phyloP scores from a whole-genome alignment of 2,329 filamentous ascomycete species.

The Penicillium sp. region DNA sequence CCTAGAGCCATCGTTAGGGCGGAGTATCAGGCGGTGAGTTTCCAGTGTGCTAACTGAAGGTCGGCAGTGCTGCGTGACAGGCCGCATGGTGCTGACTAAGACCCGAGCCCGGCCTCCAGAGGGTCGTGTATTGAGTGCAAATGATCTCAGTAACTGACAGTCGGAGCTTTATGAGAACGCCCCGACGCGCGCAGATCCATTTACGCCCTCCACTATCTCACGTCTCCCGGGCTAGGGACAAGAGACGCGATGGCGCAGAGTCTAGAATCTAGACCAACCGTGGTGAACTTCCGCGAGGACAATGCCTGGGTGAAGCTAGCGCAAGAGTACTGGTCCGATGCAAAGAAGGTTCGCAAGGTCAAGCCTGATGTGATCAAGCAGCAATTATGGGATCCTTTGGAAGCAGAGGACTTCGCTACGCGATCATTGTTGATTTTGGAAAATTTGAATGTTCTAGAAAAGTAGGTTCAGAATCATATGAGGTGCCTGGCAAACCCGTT shows the following conservation, averaged over 20 bases:
- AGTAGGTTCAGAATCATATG: conserved; percentile 41
- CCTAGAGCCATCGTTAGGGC: too few species aligned
- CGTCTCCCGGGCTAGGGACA: conserved; percentile 26
- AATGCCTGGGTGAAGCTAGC: conserved; percentile 62
- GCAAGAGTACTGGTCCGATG: conserved; percentile 75
- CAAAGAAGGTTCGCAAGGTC: conserved; percentile 68
- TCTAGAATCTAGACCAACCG: conserved; percentile 38
- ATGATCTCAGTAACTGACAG: conserved; percentile 14
- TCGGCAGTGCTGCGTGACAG: too few species aligned
- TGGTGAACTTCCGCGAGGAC: conserved; percentile 39
- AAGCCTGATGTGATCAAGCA: conserved; percentile 76
- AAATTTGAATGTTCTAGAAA: conserved; percentile 83
- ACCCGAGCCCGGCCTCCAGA: too few species aligned
- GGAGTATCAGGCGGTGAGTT: too few species aligned
- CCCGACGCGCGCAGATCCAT: conserved; percentile 27
- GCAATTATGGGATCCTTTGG: conserved; percentile 82
- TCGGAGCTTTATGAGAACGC: conserved; percentile 17
- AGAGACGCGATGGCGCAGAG: conserved; percentile 54
- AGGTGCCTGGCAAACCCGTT: not conserved
- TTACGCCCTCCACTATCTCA: conserved; percentile 15
- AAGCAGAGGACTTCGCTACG: conserved; percentile 71
- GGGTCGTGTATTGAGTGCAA: conserved; percentile 6
- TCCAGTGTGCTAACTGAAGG: too few species aligned
- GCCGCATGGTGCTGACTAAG: too few species aligned
- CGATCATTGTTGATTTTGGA: conserved; percentile 77